Conservation (phyloP, 2,329 filamentous ascomycete species). For the Reticulascus tulasneorum region DNA sequence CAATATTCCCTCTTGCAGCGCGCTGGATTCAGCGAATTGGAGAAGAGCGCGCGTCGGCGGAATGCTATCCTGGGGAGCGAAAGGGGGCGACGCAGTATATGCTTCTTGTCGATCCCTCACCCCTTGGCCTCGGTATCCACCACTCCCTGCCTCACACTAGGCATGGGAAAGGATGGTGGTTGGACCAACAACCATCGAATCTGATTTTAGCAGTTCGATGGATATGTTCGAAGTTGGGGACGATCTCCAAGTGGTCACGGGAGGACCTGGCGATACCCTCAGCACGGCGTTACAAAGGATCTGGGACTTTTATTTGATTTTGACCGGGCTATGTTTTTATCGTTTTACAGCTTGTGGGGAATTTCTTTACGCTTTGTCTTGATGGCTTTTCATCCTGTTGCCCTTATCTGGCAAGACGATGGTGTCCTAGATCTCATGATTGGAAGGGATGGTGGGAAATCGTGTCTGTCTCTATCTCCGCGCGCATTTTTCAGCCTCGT, state of each 20-base stretch:
- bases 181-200: constrained; percentile 3
- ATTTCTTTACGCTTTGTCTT: not conserved
- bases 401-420: too few relatives aligned
- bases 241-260: constrained; percentile 10
- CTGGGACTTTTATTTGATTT: constrained; percentile 1
- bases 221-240: constrained; percentile 6
- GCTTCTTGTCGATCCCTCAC: constrained; percentile 7
- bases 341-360: too few relatives aligned
- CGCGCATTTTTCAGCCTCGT: too few relatives aligned
- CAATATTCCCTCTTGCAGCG: not conserved
- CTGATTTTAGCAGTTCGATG: constrained; percentile 3
- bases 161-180: constrained; percentile 6
- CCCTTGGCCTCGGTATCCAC: constrained; percentile 2
- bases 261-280: constrained; percentile 16
- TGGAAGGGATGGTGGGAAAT: too few relatives aligned
- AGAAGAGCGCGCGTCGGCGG: not conserved
- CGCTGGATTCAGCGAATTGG: not conserved
- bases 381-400: constrained; percentile 6
- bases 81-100: not conserved
- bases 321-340: not conserved
- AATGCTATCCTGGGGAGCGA: not conserved
- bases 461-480: too few relatives aligned
- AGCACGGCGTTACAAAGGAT: constrained; percentile 13
- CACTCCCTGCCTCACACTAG: constrained; percentile 1
- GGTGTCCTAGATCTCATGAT: too few relatives aligned